phyloP scores from a whole-genome alignment of 148 eudicot genomes.

The Gaultheria prostrata region DNA sequence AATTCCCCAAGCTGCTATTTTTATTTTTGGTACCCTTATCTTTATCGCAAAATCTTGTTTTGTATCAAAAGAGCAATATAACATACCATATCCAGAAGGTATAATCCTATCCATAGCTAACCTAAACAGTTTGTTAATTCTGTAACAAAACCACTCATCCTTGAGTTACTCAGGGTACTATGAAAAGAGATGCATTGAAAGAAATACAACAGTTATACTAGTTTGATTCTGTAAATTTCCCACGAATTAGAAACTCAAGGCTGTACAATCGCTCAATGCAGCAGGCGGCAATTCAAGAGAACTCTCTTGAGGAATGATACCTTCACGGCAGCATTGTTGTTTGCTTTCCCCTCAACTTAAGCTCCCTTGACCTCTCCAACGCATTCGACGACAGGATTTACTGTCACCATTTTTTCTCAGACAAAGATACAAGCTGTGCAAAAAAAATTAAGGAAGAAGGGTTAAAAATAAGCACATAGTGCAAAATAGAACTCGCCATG shows the following conservation, averaged over 20 bases:
- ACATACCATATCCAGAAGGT: background rate
- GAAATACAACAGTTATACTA: background rate
- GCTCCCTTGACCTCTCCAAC: background rate
- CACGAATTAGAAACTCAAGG: background rate
- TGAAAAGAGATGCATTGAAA: background rate
- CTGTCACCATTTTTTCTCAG: conserved; percentile 40
- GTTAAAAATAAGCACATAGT: background rate
- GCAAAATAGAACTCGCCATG: background rate
- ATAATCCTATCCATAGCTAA: background rate
- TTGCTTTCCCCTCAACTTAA: background rate
- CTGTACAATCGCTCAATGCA: conserved; percentile 8
- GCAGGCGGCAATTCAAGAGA: background rate
- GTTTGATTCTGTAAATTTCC: background rate
- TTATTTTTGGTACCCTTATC: too few species aligned
- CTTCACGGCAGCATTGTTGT: background rate
- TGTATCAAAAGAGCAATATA: background rate
- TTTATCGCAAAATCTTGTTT: background rate
- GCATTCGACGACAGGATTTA: conserved; percentile 27
- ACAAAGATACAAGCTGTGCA: conserved; percentile 44
- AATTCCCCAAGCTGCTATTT: too few species aligned
- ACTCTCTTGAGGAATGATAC: background rate
- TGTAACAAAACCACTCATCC: too few species aligned
- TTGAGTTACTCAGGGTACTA: background rate
- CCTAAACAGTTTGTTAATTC: too few species aligned
- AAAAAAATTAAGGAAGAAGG: background rate